Evolutionary conservation across 2,329 filamentous ascomycete species (phyloP).

Genomic region (Fusarium vanettenii): DNA sequence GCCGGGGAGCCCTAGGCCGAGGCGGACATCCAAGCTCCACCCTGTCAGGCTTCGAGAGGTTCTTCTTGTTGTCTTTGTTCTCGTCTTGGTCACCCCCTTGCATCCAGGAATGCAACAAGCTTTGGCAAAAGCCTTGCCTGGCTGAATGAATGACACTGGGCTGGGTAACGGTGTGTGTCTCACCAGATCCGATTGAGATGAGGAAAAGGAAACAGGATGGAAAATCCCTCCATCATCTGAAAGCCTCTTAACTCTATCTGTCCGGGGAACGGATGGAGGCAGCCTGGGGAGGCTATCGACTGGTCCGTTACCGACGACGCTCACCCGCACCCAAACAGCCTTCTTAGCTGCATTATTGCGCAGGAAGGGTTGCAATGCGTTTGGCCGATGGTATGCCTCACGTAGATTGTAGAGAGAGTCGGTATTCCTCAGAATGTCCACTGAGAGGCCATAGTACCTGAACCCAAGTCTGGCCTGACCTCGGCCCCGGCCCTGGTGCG

Average conservation of each 20-base stretch:
- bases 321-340: conserved; percentile 17
- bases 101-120: conserved; percentile 26
- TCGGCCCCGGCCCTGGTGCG: not conserved
- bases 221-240: not conserved
- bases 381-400: conserved; percentile 21
- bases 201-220: conserved; percentile 3
- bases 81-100: conserved; percentile 18
- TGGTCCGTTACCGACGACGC: not conserved
- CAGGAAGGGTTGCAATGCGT: conserved; percentile 28
- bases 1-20: not conserved
- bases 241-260: conserved; percentile 13
- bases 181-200: conserved; percentile 1
- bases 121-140: conserved; percentile 10
- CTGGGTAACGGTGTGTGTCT: conserved; percentile 2
- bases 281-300: conserved; percentile 9
- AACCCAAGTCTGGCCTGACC: conserved; percentile 2
- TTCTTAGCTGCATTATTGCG: conserved; percentile 10
- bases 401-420: not conserved
- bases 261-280: not conserved
- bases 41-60: not conserved
- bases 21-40: not conserved
- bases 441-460: conserved; percentile 8
- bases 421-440: not conserved
- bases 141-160: not conserved
- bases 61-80: conserved; percentile 16